Evolutionary conservation across 2,329 filamentous ascomycete genomes (phyloP), one percentile per base, ranked within the genome.

Genomic region (Ophiostoma pallidulum): DNA sequence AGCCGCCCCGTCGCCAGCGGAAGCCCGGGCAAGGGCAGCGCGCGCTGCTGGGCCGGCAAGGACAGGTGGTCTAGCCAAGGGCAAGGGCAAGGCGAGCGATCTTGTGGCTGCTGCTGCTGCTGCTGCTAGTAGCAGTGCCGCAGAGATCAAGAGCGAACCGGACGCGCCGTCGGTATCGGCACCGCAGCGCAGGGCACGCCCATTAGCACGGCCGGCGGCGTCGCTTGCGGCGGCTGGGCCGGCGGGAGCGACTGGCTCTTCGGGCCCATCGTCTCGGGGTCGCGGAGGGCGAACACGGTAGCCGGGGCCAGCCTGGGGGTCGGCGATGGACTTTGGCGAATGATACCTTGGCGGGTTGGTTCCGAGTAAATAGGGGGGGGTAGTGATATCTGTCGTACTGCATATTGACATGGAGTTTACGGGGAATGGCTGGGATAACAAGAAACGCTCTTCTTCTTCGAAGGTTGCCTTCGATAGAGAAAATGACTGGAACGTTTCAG

Each of bases 201-300:
- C 48, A 19, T 20, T 50, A 29, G 43, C 48, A 13, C 48, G 48
- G 9, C 44, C 45, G 5, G 74, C 62, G 4, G 32, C 51, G 3
- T 44, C 45, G 1, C 16, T 41, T 5, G 41, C 47, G 2, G 47
- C 47, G 8, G 31, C 47, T 0, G 43, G 33, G n/a, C n/a, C n/a
- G n/a, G n/a, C n/a, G n/a, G n/a, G n/a, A n/a, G n/a, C n/a, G 10
- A 26, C 16, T 4, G 29, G 28, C 19, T 19, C 36, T 13, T 2
- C 46, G 0, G 32, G 41, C 1, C 19, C 47, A 2, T 26, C 49
- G 2, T n/a, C 44, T 0, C 49, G 52, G 2, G 47, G 29, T 4
- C 52, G 52, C 13, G 41, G 33, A 6, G 47, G 41, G 4, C 48
- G 46, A 13, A 22, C 45, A 10, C 49, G 49, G n/a, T 45, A 47